Evolutionary conservation across 257 asterid genomes (phyloP).

Genomic region (Fraxinus americana): DNA sequence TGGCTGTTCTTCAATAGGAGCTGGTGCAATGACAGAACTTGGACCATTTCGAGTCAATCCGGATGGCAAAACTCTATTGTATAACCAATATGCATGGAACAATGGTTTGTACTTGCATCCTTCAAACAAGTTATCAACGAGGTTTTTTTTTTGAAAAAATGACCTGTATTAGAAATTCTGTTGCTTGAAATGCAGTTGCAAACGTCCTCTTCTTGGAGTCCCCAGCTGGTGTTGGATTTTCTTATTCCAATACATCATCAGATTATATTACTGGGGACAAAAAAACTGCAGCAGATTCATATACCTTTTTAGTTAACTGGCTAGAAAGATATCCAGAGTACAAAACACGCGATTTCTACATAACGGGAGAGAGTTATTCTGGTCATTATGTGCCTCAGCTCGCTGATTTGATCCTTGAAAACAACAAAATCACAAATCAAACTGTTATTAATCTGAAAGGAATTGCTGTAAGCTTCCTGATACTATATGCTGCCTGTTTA

Average conservation of each 20-base stretch:
- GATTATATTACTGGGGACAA: too few relatives aligned
- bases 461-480: slow-evolving; percentile 43
- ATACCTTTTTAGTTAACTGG: slow-evolving; percentile 57
- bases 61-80: slow-evolving; percentile 35
- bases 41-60: slow-evolving; percentile 42
- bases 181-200: slow-evolving; percentile 41
- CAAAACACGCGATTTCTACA: slow-evolving; percentile 48
- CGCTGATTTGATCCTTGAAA: slow-evolving; percentile 46
- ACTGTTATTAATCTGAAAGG: slow-evolving; percentile 53
- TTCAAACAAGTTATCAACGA: too few relatives aligned
- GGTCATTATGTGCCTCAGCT: slow-evolving; percentile 69
- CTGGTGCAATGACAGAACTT: slow-evolving; percentile 38
- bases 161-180: too few relatives aligned
- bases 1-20: slow-evolving; percentile 44
- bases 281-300: slow-evolving; percentile 47
- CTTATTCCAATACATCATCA: too few relatives aligned
- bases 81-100: slow-evolving; percentile 44
- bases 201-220: slow-evolving; percentile 62
- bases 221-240: slow-evolving; percentile 71
- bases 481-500: neutral
- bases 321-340: slow-evolving; percentile 65
- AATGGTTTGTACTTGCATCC: slow-evolving; percentile 10
- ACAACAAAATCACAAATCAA: slow-evolving; percentile 47
- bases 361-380: slow-evolving; percentile 66
- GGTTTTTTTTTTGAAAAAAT: too few relatives aligned